Conservation (phyloP, 352 stramenopile species). For the Pythium phragmiticola region DNA sequence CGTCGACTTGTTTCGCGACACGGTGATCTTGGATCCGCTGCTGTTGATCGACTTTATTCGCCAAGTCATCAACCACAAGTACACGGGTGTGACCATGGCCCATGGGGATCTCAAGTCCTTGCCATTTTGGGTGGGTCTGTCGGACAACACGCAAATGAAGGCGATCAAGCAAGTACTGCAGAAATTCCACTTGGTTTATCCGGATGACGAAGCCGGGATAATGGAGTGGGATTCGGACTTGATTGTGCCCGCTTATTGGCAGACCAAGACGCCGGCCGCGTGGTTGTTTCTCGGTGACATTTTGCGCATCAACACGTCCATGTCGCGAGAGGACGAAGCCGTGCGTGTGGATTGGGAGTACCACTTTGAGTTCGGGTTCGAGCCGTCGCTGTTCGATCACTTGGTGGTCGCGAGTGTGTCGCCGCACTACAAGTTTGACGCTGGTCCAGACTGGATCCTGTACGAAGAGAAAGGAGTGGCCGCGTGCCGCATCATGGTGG, state of each 20-base stretch:
- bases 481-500: slow-evolving; percentile 9
- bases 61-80: slow-evolving; percentile 13
- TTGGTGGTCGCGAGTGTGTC: slow-evolving; percentile 8
- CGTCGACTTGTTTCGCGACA: too few relatives aligned
- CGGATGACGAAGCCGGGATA: background rate
- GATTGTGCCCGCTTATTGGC: slow-evolving; percentile 1
- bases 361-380: slow-evolving; percentile 10
- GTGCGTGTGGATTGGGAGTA: slow-evolving; percentile 15
- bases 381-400: background rate
- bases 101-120: background rate
- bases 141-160: background rate
- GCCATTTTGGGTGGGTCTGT: background rate
- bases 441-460: slow-evolving; percentile 12
- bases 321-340: background rate
- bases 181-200: too few relatives aligned
- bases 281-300: background rate
- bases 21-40: too few relatives aligned
- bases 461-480: background rate
- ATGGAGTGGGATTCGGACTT: slow-evolving; percentile 1
- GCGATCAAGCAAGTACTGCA: background rate
- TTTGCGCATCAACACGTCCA: background rate
- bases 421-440: background rate
- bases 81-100: background rate
- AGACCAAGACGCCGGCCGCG: background rate
- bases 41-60: slow-evolving; percentile 24